Evolutionary conservation across 208 protist species (phyloP), one percentile per base, ranked within the genome.

Genomic region (Novymonas esmeraldas): DNA sequence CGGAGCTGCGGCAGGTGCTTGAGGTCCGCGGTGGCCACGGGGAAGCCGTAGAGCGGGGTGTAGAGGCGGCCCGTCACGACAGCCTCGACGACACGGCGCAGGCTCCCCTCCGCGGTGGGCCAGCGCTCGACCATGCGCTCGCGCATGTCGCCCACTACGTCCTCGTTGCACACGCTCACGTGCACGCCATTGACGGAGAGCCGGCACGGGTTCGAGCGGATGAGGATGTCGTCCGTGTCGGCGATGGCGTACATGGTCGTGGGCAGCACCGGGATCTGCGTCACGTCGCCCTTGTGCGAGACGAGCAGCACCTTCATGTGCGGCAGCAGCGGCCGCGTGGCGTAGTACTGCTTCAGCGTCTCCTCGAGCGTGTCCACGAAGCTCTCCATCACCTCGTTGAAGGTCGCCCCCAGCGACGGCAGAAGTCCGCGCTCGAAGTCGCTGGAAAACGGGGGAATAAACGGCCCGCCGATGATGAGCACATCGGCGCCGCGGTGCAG

Each of bases 161-260:
- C 88, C 16, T 92, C 87, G 59, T 87, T 93, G 70, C 82, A 93
- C 24, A 96, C 82, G n/a, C 87, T 75, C 51, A 96, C 60, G 66
- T 93, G 88, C 49, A 96, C 72, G n/a, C 88, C 88, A 62, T 91
- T 87, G 39, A 94, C 64, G 6, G 79, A 60, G 20, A 96, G 55
- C 24, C 88, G 86, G 55, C 86, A 94, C 6, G 91, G 91, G 55
- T 96, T 96, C 5, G 89, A 94, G 18, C 86, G 79, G n/a, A 93
- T 61, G 26, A 79, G 67, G 9, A 96, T 73, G 56, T 84, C 79
- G 14, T 76, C 71, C 3, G 73, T 81, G 73, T 90, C 86, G 6
- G 72, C 62, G 13, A 96, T 65, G 29, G 76, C 79, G 65, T 94
- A 94, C 83, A 92, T 90, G 16, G 81, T 89, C 4, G 70, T 87